Percentiles rank a stretch among this genome's conserved stretches.
phyloP scores from a whole-genome alignment of 192 early-diverging fungal genomes.

The Podila epigama region DNA sequence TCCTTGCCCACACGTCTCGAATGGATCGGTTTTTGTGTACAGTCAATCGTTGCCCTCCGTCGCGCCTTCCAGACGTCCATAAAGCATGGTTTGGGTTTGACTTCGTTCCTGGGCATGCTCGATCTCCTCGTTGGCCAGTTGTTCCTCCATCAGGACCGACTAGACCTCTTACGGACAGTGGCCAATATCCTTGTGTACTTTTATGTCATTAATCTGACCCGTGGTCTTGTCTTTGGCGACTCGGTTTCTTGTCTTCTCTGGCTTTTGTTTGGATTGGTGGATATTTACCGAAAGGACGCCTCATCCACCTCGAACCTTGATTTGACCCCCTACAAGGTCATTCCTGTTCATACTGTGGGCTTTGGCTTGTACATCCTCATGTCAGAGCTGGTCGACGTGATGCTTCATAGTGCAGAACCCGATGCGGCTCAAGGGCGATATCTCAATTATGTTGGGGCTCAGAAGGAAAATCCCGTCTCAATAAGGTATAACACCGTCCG shows the following conservation, averaged over 20 bases:
- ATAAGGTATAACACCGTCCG: slow-evolving; percentile 25
- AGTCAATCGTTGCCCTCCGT: slow-evolving; percentile 38
- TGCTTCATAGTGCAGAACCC: slow-evolving; percentile 46
- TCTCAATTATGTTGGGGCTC: slow-evolving; percentile 35
- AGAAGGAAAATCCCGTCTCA: slow-evolving; percentile 31
- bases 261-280: slow-evolving; percentile 45
- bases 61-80: slow-evolving; percentile 46
- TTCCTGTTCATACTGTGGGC: slow-evolving; percentile 46
- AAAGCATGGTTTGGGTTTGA: slow-evolving; percentile 40
- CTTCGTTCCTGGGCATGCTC: slow-evolving; percentile 47
- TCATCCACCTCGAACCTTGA: slow-evolving; percentile 37
- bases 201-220: slow-evolving; percentile 50
- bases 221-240: slow-evolving; percentile 44
- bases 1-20: slow-evolving; percentile 48
- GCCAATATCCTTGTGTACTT: slow-evolving; percentile 50
- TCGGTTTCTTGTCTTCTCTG: slow-evolving; percentile 44
- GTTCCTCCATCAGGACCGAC: slow-evolving; percentile 43
- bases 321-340: slow-evolving; percentile 40
- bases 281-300: slow-evolving; percentile 41
- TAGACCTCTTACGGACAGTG: slow-evolving; percentile 39
- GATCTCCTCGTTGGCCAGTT: slow-evolving; percentile 46
- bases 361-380: slow-evolving; percentile 48
- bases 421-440: slow-evolving; percentile 39
- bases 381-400: slow-evolving; percentile 48
- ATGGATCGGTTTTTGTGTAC: slow-evolving; percentile 48